Conservation (phyloP, 345 rosid genomes). For the Rhizophora apiculata region DNA sequence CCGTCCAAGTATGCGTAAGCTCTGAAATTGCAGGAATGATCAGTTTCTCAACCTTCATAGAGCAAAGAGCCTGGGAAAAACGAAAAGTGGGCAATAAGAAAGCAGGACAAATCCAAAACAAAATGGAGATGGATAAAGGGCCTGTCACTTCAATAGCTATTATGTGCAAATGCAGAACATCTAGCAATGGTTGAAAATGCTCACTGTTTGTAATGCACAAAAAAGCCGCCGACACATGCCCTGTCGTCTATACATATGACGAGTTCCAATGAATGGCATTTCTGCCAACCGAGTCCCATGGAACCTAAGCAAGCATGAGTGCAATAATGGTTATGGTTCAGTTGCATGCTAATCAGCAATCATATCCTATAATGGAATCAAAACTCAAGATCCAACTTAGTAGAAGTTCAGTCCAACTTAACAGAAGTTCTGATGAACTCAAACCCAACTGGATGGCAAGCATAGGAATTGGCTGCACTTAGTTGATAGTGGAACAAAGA, state of each 20-base stretch:
- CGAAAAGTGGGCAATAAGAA: conserved; percentile 3
- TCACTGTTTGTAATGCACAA: conserved; percentile 26
- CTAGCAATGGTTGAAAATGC: background rate
- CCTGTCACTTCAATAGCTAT: background rate
- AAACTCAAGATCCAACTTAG: background rate
- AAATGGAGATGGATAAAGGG: background rate
- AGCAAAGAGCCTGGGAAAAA: conserved; percentile 23
- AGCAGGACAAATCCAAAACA: background rate
- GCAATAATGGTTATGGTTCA: conserved; percentile 10
- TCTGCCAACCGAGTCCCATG: conserved; percentile 31
- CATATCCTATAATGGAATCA: background rate
- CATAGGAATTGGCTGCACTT: background rate
- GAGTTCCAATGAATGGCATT: conserved; percentile 40
- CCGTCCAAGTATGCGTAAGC: conserved; percentile 29
- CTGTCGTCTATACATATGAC: conserved; percentile 31
- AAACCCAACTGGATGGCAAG: background rate
- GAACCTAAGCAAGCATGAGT: conserved; percentile 17
- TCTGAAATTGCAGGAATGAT: conserved; percentile 34
- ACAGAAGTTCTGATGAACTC: background rate
- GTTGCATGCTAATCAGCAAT: background rate
- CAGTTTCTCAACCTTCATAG: conserved; percentile 30
- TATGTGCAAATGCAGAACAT: background rate
- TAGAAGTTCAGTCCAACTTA: background rate
- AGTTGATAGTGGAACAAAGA: background rate
- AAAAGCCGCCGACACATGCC: conserved; percentile 37